Percentiles rank a stretch among this genome's conserved stretches.
These are phyloP conservation scores for Cryomyces minteri DNA, from an alignment of 495 filamentous ascomycete species.

Conservation along the genomic window DNA sequence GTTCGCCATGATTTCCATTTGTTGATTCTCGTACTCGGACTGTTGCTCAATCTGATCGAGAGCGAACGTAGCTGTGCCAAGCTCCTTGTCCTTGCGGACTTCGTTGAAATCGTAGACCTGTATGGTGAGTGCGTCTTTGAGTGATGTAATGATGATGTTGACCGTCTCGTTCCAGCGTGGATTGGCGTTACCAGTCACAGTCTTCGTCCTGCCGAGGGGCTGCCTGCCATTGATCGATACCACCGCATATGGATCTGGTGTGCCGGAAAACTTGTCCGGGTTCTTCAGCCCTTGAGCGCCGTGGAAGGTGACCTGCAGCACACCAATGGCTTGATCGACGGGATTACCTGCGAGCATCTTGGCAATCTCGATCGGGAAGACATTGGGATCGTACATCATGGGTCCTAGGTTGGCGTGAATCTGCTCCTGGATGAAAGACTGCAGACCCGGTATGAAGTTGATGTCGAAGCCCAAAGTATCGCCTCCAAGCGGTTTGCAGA, in stretches of 20 bases:
- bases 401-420: constrained; percentile 82
- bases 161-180: constrained; percentile 94
- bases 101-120: constrained; percentile 88
- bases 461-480: constrained; percentile 95
- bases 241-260: constrained; percentile 78
- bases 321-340: constrained; percentile 89
- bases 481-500: constrained; percentile 91
- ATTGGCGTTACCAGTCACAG: constrained; percentile 61
- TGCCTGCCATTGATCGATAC: constrained; percentile 71
- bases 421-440: constrained; percentile 85
- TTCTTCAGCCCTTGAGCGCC: constrained; percentile 87
- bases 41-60: constrained; percentile 66
- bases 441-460: constrained; percentile 91
- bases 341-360: constrained; percentile 96
- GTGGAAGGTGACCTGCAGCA: constrained; percentile 79
- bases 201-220: constrained; percentile 77
- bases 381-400: constrained; percentile 95
- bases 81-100: constrained; percentile 85
- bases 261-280: constrained; percentile 80
- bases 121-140: constrained; percentile 69
- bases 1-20: constrained; percentile 66
- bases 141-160: constrained; percentile 80
- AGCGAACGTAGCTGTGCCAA: constrained; percentile 68
- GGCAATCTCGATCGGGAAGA: constrained; percentile 95
- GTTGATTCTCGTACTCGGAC: constrained; percentile 61